phyloP scores from a whole-genome alignment of 164 flowering plant genomes.

The Sedum album region DNA sequence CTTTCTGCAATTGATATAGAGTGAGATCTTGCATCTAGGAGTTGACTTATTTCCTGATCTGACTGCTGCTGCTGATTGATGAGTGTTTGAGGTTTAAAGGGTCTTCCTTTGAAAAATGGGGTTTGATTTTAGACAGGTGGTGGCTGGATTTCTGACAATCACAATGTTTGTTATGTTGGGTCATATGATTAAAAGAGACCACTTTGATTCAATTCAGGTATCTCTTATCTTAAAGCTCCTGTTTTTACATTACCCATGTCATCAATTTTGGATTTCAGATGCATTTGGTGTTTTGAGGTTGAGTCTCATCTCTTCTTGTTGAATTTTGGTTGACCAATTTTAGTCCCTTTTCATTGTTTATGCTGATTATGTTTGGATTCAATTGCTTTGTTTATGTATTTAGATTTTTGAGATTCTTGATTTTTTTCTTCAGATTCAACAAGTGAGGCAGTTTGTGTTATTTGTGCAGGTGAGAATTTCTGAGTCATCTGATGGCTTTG shows the following conservation, averaged over 20 bases:
- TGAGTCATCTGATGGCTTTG: slow-evolving; percentile 20
- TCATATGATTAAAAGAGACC: slow-evolving; percentile 85
- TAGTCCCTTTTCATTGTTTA: background rate
- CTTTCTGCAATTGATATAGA: no score
- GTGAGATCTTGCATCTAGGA: no score
- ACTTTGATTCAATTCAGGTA: slow-evolving; percentile 45
- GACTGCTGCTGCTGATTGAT: no score
- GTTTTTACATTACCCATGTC: background rate
- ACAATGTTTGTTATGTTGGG: slow-evolving; percentile 96
- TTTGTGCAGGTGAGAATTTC: slow-evolving; percentile 32
- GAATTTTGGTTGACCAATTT: background rate
- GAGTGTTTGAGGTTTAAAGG: no score
- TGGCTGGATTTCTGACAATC: slow-evolving; percentile 73
- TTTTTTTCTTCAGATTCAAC: background rate
- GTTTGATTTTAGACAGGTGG: slow-evolving; percentile 72
- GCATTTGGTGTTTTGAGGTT: background rate
- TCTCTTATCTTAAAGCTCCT: background rate
- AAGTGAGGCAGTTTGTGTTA: background rate
- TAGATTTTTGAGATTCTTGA: slow-evolving; percentile 6
- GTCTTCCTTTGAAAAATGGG: slow-evolving; percentile 24
- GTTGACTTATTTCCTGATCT: no score
- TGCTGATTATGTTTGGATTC: background rate
- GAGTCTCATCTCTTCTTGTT: no score
- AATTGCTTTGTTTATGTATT: background rate
- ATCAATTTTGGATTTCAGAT: background rate